Evolutionary conservation across 208 protist genomes (phyloP).

Genomic region (Leishmania martiniquensis): DNA sequence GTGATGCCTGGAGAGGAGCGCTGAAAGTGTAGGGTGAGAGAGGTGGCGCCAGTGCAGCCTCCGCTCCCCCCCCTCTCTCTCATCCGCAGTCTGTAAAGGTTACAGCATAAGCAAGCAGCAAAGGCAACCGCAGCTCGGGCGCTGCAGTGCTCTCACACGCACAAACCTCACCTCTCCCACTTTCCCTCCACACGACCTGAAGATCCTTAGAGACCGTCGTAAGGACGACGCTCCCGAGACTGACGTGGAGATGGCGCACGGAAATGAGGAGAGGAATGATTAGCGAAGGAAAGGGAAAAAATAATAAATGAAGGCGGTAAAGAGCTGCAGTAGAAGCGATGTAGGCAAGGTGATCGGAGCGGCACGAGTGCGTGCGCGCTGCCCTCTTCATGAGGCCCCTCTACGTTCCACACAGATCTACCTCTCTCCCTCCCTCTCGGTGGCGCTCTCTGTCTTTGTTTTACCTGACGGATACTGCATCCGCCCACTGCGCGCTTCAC

Average conservation of each 20-base stretch:
- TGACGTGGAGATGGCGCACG: not conserved
- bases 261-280: not conserved
- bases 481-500: not conserved
- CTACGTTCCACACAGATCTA: not conserved
- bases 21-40: not conserved
- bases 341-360: not conserved
- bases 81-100: not conserved
- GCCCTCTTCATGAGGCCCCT: not conserved
- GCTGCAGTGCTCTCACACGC: not conserved
- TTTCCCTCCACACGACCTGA: not conserved
- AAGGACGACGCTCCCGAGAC: not conserved
- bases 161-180: not conserved
- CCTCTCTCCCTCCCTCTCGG: not conserved
- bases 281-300: not conserved
- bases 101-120: not conserved
- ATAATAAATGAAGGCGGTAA: too few species aligned
- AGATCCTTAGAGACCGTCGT: not conserved
- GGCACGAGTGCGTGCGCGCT: not conserved
- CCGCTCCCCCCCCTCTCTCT: not conserved
- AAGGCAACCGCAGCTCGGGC: not conserved
- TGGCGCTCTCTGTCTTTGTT: conserved; percentile 1
- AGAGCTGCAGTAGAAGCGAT: not conserved
- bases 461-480: not conserved
- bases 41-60: too few species aligned
- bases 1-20: not conserved